Percentiles rank a stretch among this genome's conserved stretches.
Evolutionary conservation across 2,329 filamentous ascomycete genomes (phyloP).

Genomic region (Calonectria pseudoturangicola): DNA sequence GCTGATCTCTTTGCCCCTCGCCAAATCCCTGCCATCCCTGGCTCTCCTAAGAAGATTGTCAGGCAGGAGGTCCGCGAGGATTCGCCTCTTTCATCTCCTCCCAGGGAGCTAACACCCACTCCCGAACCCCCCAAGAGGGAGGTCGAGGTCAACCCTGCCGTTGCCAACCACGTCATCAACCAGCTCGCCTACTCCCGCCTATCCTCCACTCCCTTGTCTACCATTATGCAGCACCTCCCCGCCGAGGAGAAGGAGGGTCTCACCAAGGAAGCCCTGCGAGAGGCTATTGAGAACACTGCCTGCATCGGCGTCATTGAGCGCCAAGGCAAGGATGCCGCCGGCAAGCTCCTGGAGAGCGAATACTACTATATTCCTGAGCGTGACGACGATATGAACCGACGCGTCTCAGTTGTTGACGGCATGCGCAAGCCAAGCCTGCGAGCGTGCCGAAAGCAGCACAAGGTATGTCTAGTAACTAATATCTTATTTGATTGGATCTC

Average conservation of each 20-base stretch:
- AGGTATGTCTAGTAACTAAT: conserved; percentile 77
- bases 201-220: conserved; percentile 92
- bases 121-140: conserved; percentile 49
- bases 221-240: conserved; percentile 91
- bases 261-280: conserved; percentile 78
- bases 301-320: conserved; percentile 93
- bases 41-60: conserved; percentile 51
- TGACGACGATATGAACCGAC: conserved; percentile 86
- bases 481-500: neutral
- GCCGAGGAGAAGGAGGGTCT: conserved; percentile 76
- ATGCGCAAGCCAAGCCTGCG: conserved; percentile 92
- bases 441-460: conserved; percentile 95
- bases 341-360: conserved; percentile 94
- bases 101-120: conserved; percentile 47
- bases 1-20: conserved; percentile 51
- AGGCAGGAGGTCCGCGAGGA: conserved; percentile 38
- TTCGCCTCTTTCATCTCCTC: conserved; percentile 55
- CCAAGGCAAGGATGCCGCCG: conserved; percentile 96
- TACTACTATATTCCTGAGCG: conserved; percentile 96
- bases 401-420: conserved; percentile 88
- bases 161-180: conserved; percentile 93
- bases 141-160: conserved; percentile 62
- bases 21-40: conserved; percentile 48
- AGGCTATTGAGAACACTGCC: conserved; percentile 81
- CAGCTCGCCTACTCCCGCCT: conserved; percentile 96